Conservation (phyloP, 345 rosid species). For the Erucastrum elatum region DNA sequence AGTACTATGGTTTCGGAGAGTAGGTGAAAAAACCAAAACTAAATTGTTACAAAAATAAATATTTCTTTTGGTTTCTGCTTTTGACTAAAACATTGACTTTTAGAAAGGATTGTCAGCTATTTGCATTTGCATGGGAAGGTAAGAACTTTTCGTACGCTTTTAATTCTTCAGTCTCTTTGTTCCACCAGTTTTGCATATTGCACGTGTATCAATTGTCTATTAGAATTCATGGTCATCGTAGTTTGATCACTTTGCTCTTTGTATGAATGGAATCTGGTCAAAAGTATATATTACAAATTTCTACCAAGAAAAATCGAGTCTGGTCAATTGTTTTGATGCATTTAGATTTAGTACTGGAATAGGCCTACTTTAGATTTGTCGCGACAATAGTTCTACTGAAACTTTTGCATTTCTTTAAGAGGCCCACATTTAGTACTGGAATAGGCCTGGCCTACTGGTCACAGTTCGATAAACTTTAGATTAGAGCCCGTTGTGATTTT, state of each 20-base stretch:
- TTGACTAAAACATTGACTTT: background rate
- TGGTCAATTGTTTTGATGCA: slow-evolving; percentile 10
- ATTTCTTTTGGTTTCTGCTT: background rate
- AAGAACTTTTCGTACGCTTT: slow-evolving; percentile 1
- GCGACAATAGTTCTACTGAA: background rate
- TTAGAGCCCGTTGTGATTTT: background rate
- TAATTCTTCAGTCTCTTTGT: background rate
- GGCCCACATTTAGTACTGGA: background rate
- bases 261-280: slow-evolving; percentile 24
- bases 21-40: background rate
- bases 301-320: background rate
- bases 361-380: too few relatives aligned
- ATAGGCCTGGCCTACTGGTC: background rate
- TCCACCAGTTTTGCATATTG: background rate
- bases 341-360: background rate
- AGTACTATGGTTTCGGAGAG: background rate
- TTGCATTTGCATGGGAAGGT: slow-evolving; percentile 30
- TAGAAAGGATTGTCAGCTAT: background rate
- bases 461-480: background rate
- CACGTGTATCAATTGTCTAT: slow-evolving; percentile 4
- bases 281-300: background rate
- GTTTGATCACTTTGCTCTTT: background rate
- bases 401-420: background rate
- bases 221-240: background rate
- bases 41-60: background rate